These are phyloP conservation scores for Seiridium cupressi DNA, from an alignment of 2,329 filamentous ascomycete genomes.

Conservation along the genomic window DNA sequence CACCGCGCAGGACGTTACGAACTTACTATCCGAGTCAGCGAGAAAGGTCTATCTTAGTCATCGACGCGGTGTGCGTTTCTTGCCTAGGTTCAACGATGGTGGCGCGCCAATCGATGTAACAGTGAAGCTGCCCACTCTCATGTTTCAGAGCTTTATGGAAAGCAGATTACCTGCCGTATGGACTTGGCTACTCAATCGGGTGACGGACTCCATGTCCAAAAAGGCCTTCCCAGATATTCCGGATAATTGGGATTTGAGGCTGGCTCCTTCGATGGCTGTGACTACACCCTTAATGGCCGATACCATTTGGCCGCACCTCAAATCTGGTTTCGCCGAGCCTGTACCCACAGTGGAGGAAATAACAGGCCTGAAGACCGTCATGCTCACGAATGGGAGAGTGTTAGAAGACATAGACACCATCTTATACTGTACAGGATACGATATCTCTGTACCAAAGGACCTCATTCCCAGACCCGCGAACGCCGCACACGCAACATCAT, in stretches of 20 bases:
- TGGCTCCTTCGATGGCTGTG: background rate
- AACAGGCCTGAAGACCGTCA: slow-evolving; percentile 24
- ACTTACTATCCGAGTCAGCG: slow-evolving; percentile 11
- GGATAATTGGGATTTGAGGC: slow-evolving; percentile 8
- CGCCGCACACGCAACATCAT: background rate
- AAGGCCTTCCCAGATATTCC: slow-evolving; percentile 11
- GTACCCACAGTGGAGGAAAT: slow-evolving; percentile 26
- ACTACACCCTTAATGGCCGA: slow-evolving; percentile 15
- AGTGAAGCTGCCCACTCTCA: background rate
- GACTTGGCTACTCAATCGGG: background rate
- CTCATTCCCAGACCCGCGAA: background rate
- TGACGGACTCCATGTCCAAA: background rate
- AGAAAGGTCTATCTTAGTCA: slow-evolving; percentile 10
- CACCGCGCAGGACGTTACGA: slow-evolving; percentile 11
- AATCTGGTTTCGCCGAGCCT: slow-evolving; percentile 22
- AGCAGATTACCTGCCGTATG: background rate
- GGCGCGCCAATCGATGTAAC: background rate
- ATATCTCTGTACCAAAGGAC: slow-evolving; percentile 20
- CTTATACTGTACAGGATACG: slow-evolving; percentile 30
- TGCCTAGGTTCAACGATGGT: background rate
- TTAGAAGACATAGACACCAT: slow-evolving; percentile 31
- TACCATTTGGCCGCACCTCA: slow-evolving; percentile 24
- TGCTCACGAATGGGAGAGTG: slow-evolving; percentile 26
- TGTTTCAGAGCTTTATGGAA: background rate
- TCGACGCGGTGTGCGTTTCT: background rate